Evolutionary conservation across 2,329 filamentous ascomycete species (phyloP).

Genomic region (Sarocladium brachiariae): DNA sequence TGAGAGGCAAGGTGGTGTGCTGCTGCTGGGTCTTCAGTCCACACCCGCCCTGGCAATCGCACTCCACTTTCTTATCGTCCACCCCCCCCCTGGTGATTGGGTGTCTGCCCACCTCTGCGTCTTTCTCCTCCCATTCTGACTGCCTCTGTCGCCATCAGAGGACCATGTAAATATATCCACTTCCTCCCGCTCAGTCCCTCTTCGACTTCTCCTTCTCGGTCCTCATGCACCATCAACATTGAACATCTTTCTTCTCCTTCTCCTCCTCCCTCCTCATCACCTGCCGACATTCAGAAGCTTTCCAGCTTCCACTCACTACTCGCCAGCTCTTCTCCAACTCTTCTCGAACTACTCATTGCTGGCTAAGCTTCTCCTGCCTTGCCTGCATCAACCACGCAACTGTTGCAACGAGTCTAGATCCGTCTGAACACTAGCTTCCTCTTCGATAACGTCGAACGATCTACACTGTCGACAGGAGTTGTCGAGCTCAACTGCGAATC

Average conservation of each 20-base stretch:
- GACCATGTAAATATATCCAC: conserved; percentile 9
- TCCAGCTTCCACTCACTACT: background rate
- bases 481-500: no score
- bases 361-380: background rate
- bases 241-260: background rate
- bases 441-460: no score
- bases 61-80: conserved; percentile 4
- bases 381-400: background rate
- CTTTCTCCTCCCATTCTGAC: conserved; percentile 1
- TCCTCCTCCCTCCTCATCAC: background rate
- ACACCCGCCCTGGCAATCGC: conserved; percentile 1
- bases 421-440: no score
- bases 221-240: conserved; percentile 1
- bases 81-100: conserved; percentile 5
- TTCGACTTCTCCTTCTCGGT: conserved; percentile 7
- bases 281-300: background rate
- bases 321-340: background rate
- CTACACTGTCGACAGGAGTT: no score
- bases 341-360: background rate
- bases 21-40: background rate
- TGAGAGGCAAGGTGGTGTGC: no score
- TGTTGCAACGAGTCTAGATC: background rate
- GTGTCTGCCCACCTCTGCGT: conserved; percentile 8
- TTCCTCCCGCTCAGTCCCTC: conserved; percentile 8
- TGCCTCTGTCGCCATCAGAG: background rate